Base-by-base conservation (phyloP, 495 filamentous ascomycete genomes). In the Penicillium goetzii region DNA sequence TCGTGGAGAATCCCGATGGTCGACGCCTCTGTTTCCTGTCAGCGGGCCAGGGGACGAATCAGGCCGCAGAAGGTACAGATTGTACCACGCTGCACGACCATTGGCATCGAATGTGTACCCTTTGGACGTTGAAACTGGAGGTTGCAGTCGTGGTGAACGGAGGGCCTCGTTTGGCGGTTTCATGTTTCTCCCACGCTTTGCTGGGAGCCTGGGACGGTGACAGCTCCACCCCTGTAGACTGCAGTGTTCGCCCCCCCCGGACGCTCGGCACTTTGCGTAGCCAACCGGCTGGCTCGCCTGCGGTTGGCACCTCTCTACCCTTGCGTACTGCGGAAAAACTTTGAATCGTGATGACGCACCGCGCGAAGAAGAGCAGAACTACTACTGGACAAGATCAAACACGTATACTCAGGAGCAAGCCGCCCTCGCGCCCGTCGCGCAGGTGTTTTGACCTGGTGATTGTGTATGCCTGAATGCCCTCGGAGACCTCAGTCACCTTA, bases 41-140 rank as follows among this genome's bases (percentile, higher is more conserved):
- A 57, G 64, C 62, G 61, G 64, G 32, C 58, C 61, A 62, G 38
- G 28, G 21, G 41, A 38, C 62, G 54, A 66, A 72, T 70, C 65
- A 63, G 34, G 59, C 34, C 11, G 45, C 65, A 54, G 10, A 56
- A 60, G 14, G 56, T 25, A 36, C 57, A 36, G 41, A 59, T 36
- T 26, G 36, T 64, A 54, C 41, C 54, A 23, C 54, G 49, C 41
- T 40, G 47, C 45, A 32, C 21, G 43, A 47, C 43, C 43, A 47
- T 47, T 47, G 43, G 43, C 19, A 47, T 47, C 43, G 43, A 47
- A 47, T 47, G 43, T 47, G 43, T 47, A 19, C 32, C 26, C 21
- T 21, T 21, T 21, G 38, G 43, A 43, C 19, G 26, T 52, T 45
- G 58, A 64, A 56, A 60, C 58, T 55, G 54, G 56, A 52, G 53